Conservation (phyloP, 371 early-diverging fungal genomes). For the Aphelidium insulamus region DNA sequence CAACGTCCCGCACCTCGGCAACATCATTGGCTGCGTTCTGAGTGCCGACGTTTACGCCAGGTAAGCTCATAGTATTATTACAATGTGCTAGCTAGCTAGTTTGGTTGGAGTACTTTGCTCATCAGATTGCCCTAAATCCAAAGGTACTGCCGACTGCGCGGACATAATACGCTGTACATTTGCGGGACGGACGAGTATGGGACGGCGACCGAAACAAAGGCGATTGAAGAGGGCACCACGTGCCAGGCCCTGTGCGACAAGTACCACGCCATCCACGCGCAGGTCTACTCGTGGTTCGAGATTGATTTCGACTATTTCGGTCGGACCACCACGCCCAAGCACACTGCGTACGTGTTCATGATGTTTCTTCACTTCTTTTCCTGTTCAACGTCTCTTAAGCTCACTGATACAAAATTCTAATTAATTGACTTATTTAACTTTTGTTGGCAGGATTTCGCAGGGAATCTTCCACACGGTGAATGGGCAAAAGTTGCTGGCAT, state of each 20-base stretch:
- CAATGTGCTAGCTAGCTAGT: too few relatives aligned
- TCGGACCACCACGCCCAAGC: slow-evolving; percentile 73
- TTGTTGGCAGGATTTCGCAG: slow-evolving; percentile 62
- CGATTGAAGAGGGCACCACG: slow-evolving; percentile 70
- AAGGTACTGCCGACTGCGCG: slow-evolving; percentile 66
- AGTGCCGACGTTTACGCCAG: slow-evolving; percentile 96
- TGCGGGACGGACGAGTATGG: slow-evolving; percentile 99
- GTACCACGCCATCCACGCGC: slow-evolving; percentile 70
- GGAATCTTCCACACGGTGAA: slow-evolving; percentile 70
- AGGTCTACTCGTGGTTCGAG: slow-evolving; percentile 91
- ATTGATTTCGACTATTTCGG: slow-evolving; percentile 97
- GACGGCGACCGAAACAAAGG: slow-evolving; percentile 99
- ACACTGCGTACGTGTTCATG: slow-evolving; percentile 37
- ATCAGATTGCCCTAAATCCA: neutral
- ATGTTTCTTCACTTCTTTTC: too few relatives aligned
- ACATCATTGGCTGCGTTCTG: slow-evolving; percentile 95
- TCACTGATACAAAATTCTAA: too few relatives aligned
- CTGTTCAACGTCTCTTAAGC: too few relatives aligned
- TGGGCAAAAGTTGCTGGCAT: slow-evolving; percentile 44
- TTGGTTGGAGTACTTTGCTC: too few relatives aligned
- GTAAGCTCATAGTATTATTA: too few relatives aligned
- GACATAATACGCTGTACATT: slow-evolving; percentile 70
- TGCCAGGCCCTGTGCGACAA: slow-evolving; percentile 93
- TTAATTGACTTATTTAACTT: neutral
- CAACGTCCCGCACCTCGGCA: slow-evolving; percentile 99